Conservation (phyloP, 345 rosid species). For the Eucalyptus virginea region DNA sequence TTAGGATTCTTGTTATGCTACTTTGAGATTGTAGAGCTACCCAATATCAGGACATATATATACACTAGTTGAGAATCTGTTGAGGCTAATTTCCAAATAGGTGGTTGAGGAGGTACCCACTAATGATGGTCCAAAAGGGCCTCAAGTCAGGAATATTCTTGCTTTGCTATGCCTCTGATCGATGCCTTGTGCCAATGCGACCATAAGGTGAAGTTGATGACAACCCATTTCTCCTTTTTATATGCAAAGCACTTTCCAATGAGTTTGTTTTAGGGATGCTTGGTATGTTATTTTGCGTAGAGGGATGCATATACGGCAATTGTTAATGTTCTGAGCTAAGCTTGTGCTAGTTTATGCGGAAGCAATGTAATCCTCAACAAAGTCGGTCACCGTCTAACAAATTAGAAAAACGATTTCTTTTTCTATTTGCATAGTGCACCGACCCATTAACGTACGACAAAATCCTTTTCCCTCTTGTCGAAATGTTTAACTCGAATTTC, state of each 20-base stretch:
- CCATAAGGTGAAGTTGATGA: not conserved
- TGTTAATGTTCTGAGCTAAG: not conserved
- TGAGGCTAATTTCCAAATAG: not conserved
- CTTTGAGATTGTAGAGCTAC: not conserved
- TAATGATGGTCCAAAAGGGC: not conserved
- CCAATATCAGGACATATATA: not conserved
- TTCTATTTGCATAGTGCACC: not conserved
- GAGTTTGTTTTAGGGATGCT: not conserved
- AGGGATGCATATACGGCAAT: not conserved
- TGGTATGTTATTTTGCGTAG: not conserved
- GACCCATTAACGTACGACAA: not conserved
- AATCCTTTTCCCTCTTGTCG: not conserved
- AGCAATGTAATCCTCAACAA: not conserved
- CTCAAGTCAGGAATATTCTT: not conserved
- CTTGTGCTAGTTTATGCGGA: not conserved
- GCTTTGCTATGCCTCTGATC: not conserved
- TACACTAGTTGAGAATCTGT: not conserved
- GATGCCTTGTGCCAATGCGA: not conserved
- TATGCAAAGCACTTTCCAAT: not conserved
- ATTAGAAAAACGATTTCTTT: not conserved
- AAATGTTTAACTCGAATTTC: not conserved
- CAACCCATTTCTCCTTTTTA: not conserved
- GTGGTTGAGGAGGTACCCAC: not conserved
- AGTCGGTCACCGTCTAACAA: not conserved
- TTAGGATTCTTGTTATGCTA: not conserved